Evolutionary conservation across 1,284 basidiomycete species (phyloP).

Genomic region (Cutaneotrichosporon spelunceum): DNA sequence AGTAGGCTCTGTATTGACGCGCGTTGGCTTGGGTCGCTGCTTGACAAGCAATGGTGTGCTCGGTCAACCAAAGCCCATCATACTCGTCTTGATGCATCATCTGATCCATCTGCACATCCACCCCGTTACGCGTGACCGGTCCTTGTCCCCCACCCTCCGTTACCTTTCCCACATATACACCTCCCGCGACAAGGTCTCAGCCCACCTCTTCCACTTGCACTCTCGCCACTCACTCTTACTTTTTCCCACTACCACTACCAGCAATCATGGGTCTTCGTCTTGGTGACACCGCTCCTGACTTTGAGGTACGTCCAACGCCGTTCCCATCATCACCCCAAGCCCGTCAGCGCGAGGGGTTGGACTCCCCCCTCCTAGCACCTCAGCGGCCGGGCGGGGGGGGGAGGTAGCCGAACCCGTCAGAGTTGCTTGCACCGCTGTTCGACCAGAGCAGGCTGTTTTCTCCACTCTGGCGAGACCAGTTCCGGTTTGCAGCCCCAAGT

Average conservation of each 20-base stretch:
- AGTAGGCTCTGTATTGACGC: not conserved
- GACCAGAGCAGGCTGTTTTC: too few species aligned
- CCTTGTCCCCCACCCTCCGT: not conserved
- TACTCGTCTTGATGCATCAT: too few species aligned
- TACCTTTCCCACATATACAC: not conserved
- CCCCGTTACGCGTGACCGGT: not conserved
- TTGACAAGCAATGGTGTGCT: constrained; percentile 8
- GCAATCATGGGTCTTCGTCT: constrained; percentile 46
- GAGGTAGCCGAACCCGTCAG: too few species aligned
- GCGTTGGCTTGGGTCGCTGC: too few species aligned
- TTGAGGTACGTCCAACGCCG: constrained; percentile 26
- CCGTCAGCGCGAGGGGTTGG: too few species aligned
- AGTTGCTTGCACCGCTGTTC: too few species aligned
- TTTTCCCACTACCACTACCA: constrained; percentile 9
- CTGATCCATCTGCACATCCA: not conserved
- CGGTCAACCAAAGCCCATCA: not conserved
- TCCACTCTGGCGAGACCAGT: too few species aligned
- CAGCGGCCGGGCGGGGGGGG: too few species aligned
- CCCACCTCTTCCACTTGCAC: not conserved
- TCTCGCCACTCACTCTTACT: not conserved
- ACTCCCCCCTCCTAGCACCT: too few species aligned
- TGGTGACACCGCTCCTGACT: constrained; percentile 47
- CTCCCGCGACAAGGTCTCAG: not conserved
- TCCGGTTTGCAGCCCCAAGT: too few species aligned
- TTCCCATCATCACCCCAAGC: not conserved